Percentiles rank a stretch among this genome's conserved stretches.
phyloP scores from a whole-genome alignment of 805 yeast genomes.

The Ascoidea rubescens region DNA sequence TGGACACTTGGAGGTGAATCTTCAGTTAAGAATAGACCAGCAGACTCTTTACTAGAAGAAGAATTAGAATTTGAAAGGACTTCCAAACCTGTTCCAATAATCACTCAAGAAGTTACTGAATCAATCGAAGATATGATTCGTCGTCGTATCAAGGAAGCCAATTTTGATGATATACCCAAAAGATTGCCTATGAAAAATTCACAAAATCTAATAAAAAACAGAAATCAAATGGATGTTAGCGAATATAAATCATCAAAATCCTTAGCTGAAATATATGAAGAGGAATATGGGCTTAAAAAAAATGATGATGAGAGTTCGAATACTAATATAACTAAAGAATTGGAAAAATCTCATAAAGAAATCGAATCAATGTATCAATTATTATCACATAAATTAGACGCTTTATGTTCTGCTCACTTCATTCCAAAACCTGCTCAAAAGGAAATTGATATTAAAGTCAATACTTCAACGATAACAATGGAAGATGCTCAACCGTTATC shows the following conservation, averaged over 20 bases:
- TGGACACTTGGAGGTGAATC: constrained; percentile 97
- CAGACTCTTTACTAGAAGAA: constrained; percentile 71
- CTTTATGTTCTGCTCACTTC: constrained; percentile 88
- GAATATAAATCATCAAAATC: constrained; percentile 83
- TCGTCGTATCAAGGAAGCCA: constrained; percentile 57
- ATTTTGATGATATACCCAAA: constrained; percentile 77
- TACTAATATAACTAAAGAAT: constrained; percentile 47
- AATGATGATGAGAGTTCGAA: constrained; percentile 29
- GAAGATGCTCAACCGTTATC: constrained; percentile 95
- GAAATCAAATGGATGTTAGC: no score
- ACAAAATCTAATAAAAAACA: constrained; percentile 31
- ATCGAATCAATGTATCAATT: constrained; percentile 48
- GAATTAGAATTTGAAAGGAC: constrained; percentile 84
- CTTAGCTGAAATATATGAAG: constrained; percentile 85
- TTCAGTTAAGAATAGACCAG: constrained; percentile 64
- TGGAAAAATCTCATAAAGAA: constrained; percentile 65
- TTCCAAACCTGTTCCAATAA: constrained; percentile 91
- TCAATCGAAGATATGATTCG: constrained; percentile 79
- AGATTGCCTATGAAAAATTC: constrained; percentile 54
- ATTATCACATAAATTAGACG: constrained; percentile 63
- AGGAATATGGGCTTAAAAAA: constrained; percentile 46
- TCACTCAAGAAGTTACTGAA: constrained; percentile 80
- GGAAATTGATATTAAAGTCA: constrained; percentile 66
- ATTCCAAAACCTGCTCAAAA: constrained; percentile 83
- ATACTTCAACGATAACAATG: constrained; percentile 73